Evolutionary conservation across 176 grass and related monocot genomes (phyloP).

Genomic region (Stipa capillata): DNA sequence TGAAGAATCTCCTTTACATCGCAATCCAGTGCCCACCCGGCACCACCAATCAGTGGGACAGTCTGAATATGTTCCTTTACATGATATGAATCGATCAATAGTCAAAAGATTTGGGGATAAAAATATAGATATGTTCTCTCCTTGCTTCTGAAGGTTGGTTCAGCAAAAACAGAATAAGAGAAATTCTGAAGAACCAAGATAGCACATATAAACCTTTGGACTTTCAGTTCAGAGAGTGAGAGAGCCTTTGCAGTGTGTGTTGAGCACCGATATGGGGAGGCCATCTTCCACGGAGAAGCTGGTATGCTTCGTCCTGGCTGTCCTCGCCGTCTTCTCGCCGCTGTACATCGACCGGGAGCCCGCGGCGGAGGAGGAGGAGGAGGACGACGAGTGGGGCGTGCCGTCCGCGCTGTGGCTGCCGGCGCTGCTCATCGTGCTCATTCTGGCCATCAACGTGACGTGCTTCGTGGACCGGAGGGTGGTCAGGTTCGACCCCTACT

Average conservation of each 20-base stretch:
- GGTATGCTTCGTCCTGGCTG: slow-evolving; percentile 41
- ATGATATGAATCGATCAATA: slow-evolving; percentile 22
- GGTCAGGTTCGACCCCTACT: slow-evolving; percentile 90
- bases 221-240: background rate
- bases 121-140: slow-evolving; percentile 13
- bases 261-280: slow-evolving; percentile 46
- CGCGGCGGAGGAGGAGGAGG: slow-evolving; percentile 35
- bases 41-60: slow-evolving; percentile 12
- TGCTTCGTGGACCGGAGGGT: slow-evolving; percentile 68
- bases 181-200: background rate
- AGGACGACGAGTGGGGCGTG: slow-evolving; percentile 11
- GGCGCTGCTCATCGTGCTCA: slow-evolving; percentile 49
- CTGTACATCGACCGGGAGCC: slow-evolving; percentile 72
- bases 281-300: slow-evolving; percentile 61
- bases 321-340: slow-evolving; percentile 77
- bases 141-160: slow-evolving; percentile 33
- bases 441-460: slow-evolving; percentile 70
- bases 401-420: slow-evolving; percentile 62
- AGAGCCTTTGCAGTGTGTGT: background rate
- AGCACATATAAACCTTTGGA: background rate
- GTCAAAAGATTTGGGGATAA: slow-evolving; percentile 17
- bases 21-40: background rate
- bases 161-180: slow-evolving; percentile 29
- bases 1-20: slow-evolving; percentile 43
- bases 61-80: slow-evolving; percentile 27